These are phyloP conservation scores for Thalassiosira ordinaria DNA, from an alignment of 352 stramenopile genomes.

Conservation along the genomic window DNA sequence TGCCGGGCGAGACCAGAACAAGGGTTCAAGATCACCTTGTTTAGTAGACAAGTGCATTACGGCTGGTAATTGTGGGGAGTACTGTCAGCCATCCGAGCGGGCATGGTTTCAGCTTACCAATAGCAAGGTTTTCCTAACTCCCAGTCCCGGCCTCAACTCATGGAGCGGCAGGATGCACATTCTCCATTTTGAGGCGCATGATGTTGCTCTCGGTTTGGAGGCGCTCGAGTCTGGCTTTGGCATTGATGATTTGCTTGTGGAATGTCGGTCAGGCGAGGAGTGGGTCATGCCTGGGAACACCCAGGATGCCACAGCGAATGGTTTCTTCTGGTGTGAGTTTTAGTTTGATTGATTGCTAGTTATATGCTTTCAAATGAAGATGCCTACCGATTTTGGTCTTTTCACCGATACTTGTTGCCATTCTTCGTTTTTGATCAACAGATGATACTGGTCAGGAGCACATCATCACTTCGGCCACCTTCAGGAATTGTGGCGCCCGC, in stretches of 20 bases:
- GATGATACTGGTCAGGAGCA: conserved; percentile 47
- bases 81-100: conserved; percentile 16
- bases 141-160: conserved; percentile 40
- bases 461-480: conserved; percentile 55
- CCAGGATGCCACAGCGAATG: conserved; percentile 17
- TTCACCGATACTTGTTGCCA: too few relatives aligned
- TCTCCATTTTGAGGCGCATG: conserved; percentile 43
- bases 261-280: conserved; percentile 44
- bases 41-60: conserved; percentile 35
- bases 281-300: conserved; percentile 18
- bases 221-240: conserved; percentile 44
- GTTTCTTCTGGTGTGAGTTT: conserved; percentile 55
- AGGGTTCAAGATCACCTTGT: conserved; percentile 18
- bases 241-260: conserved; percentile 53
- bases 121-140: conserved; percentile 43
- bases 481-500: conserved; percentile 57
- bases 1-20: conserved; percentile 39
- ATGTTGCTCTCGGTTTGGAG: conserved; percentile 45
- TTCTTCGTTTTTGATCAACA: background rate
- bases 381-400: background rate
- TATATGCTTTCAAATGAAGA: too few relatives aligned
- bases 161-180: conserved; percentile 50
- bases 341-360: too few relatives aligned
- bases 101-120: conserved; percentile 39
- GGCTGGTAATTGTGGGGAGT: background rate